phyloP scores from a whole-genome alignment of 441 rosid species.

The Pelargonium cotyledonis region DNA sequence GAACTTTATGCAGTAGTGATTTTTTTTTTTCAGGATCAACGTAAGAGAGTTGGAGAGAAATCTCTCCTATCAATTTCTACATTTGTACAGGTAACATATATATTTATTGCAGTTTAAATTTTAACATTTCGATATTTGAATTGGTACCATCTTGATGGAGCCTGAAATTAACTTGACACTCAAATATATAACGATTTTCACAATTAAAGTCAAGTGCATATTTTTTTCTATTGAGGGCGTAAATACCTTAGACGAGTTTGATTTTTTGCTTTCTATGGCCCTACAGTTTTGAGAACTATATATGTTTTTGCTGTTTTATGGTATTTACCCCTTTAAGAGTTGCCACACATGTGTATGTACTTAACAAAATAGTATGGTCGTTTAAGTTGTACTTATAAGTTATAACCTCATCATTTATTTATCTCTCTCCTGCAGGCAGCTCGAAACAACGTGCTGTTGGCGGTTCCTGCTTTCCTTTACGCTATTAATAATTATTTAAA shows the following conservation, averaged over 20 bases:
- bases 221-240: neutral
- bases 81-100: conserved; percentile 22
- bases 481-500: conserved; percentile 93
- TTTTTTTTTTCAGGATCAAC: conserved; percentile 47
- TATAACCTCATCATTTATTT: conserved; percentile 10
- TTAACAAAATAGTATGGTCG: neutral
- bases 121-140: conserved; percentile 41
- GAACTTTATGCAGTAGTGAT: neutral
- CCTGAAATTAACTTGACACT: neutral
- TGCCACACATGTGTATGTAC: neutral
- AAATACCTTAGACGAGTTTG: neutral
- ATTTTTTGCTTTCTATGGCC: neutral
- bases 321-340: neutral
- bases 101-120: conserved; percentile 31
- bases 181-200: neutral
- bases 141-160: conserved; percentile 6
- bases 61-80: conserved; percentile 38
- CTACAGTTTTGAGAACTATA: neutral
- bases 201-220: neutral
- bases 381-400: conserved; percentile 1
- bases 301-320: neutral
- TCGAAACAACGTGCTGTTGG: conserved; percentile 87
- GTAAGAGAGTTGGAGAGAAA: conserved; percentile 81
- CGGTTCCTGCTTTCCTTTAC: conserved; percentile 91
- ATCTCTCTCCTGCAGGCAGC: conserved; percentile 66